Evolutionary conservation across 768 basidiomycete species (phyloP).

Genomic region (Lactarius evosmus): DNA sequence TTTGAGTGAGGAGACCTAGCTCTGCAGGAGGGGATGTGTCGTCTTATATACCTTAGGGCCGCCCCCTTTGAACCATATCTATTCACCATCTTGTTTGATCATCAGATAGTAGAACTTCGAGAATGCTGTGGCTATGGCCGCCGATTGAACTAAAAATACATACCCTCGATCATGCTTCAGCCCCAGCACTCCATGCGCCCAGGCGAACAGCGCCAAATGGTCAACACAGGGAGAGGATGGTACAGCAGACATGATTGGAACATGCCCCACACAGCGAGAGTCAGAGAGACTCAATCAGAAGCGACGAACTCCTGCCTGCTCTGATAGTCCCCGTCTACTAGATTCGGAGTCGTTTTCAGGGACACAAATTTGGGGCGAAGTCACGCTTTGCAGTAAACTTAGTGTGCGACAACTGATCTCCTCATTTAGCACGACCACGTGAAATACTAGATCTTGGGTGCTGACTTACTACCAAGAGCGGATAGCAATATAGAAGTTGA

Average conservation of each 20-base stretch:
- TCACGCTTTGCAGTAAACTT: neutral
- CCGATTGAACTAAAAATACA: neutral
- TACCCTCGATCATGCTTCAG: neutral
- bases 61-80: neutral
- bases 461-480: neutral
- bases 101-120: slow-evolving; percentile 1
- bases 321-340: neutral
- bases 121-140: neutral
- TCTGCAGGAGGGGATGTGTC: neutral
- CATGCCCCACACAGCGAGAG: neutral
- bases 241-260: neutral
- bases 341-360: neutral
- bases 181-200: neutral
- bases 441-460: neutral
- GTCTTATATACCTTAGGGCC: slow-evolving; percentile 12
- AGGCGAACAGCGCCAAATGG: neutral
- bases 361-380: neutral
- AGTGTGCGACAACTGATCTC: no score
- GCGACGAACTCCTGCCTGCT: neutral
- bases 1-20: neutral
- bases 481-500: neutral
- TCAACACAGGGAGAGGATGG: neutral
- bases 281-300: neutral
- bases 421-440: neutral
- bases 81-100: neutral